Base-by-base conservation (phyloP, 2,329 filamentous ascomycete genomes). In the Rhynchosporium agropyri region DNA sequence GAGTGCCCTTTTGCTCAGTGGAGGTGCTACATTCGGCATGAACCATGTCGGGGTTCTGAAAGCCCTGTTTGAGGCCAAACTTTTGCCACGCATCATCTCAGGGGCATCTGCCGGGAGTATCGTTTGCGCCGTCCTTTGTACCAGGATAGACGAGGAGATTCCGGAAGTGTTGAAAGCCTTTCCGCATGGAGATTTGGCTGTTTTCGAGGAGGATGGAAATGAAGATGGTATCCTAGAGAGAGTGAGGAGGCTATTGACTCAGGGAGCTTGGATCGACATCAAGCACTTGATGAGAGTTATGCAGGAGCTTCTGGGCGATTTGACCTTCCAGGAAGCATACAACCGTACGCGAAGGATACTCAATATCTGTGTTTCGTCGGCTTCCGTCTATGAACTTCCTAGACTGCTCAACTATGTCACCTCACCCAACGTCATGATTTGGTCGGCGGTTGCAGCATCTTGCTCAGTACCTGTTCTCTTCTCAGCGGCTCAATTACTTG, bases 271-370 rank as follows among this genome's bases (percentile, higher is more conserved):
- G 79, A 91, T 93, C 66, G 92, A 97, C 72, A 96, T 96, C 70
- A 84, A 84, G 29, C 87, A 97, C 74, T 79, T 97, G 55, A 88
- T 85, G 2, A 83, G 88, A 53, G 92, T 96, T 5, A 95, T 98
- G 91, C 85, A 86, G 60, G 81, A 82, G 38, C 79, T 95, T 71
- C 82, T 97, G 7, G 92, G 92, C 43, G 91, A 97, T 70, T 89
- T 97, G 71, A 98, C 94, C 0, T 98, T 98, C 70, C 91, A 94
- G 72, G 94, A 98, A 76, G 92, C 92, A 0, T 97, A 97, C 78
- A 96, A 97, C 74, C 88, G 92, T n/a, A 97, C 93, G 0, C 85
- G 92, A 33, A 85, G 92, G 63, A 93, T 97, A 65, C 84, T 97
- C 72, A 98, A 97, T 74, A 97, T 98, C 43, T 93, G 91, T 63